These are phyloP conservation scores for Plasmodium blacklocki DNA, from an alignment of 169 alveolate genomes.

Conservation along the genomic window DNA sequence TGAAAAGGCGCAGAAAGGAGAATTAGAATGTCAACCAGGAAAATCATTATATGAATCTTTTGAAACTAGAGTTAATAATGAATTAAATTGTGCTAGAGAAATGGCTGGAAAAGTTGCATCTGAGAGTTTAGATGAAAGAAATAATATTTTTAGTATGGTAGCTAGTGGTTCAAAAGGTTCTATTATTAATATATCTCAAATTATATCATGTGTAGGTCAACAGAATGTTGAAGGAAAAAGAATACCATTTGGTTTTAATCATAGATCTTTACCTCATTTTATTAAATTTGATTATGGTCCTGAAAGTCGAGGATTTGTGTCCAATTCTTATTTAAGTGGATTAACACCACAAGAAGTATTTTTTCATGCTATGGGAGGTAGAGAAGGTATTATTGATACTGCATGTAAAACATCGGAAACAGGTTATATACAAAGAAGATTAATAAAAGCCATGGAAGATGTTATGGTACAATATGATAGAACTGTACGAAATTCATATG, in stretches of 20 bases:
- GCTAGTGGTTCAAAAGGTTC: conserved; percentile 98
- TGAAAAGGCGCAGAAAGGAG: conserved; percentile 95
- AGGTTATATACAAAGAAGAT: conserved; percentile 99
- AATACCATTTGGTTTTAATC: conserved; percentile 98
- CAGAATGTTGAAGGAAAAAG: conserved; percentile 99
- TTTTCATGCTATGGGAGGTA: conserved; percentile 99
- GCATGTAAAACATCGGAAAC: conserved; percentile 99
- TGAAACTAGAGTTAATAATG: conserved; percentile 97
- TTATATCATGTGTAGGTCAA: conserved; percentile 99
- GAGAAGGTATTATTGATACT: conserved; percentile 99
- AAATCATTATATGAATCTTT: conserved; percentile 98
- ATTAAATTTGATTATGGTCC: conserved; percentile 99
- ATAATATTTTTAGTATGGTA: conserved; percentile 98
- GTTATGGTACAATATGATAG: conserved; percentile 99
- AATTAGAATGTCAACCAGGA: conserved; percentile 99
- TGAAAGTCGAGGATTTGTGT: conserved; percentile 99
- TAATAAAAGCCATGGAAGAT: conserved; percentile 99
- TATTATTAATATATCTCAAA: conserved; percentile 97
- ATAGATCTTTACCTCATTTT: conserved; percentile 99
- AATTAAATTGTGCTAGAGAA: conserved; percentile 97
- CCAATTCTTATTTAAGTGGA: conserved; percentile 97
- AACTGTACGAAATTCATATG: conserved; percentile 97
- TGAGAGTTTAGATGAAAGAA: conserved; percentile 93
- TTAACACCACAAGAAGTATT: conserved; percentile 98
- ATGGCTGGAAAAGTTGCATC: conserved; percentile 93